phyloP scores from a whole-genome alignment of 2,329 filamentous ascomycete species.

The Endothia cerciana region DNA sequence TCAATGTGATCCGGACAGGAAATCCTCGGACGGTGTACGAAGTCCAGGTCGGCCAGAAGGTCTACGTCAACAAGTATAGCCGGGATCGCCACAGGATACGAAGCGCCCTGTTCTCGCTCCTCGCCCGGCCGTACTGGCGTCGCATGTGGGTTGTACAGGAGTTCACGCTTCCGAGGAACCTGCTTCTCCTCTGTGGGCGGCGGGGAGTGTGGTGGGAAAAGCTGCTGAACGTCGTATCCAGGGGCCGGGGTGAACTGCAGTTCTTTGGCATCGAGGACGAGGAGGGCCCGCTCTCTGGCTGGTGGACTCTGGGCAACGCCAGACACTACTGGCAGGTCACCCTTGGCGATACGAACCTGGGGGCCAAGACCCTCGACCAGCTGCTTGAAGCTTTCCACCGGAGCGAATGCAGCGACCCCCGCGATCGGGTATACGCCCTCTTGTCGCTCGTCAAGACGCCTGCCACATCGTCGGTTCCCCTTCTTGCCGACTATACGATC shows the following conservation, averaged over 20 bases:
- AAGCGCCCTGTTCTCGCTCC: slow-evolving; percentile 11
- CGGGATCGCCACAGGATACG: not conserved
- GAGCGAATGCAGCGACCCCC: slow-evolving; percentile 17
- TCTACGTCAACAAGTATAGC: not conserved
- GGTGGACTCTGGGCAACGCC: slow-evolving; percentile 16
- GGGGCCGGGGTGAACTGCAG: not conserved
- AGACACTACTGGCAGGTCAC: slow-evolving; percentile 16
- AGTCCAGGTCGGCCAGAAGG: not conserved
- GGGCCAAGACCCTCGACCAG: slow-evolving; percentile 12
- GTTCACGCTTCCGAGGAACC: slow-evolving; percentile 16
- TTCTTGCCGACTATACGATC: slow-evolving; percentile 22
- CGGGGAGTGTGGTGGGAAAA: slow-evolving; percentile 19
- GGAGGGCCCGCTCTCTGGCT: slow-evolving; percentile 13
- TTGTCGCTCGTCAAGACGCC: slow-evolving; percentile 15
- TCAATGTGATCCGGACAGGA: slow-evolving; percentile 9
- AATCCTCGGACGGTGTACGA: not conserved
- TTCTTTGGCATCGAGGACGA: slow-evolving; percentile 9
- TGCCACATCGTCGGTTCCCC: not conserved
- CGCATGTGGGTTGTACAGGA: slow-evolving; percentile 28
- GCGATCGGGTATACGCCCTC: slow-evolving; percentile 19
- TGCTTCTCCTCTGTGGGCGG: slow-evolving; percentile 16
- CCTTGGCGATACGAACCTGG: not conserved
- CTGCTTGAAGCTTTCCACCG: slow-evolving; percentile 13
- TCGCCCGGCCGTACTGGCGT: slow-evolving; percentile 20
- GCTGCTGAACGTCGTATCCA: slow-evolving; percentile 13